Conservation (phyloP, 257 asterid genomes). For the Striga asiatica region DNA sequence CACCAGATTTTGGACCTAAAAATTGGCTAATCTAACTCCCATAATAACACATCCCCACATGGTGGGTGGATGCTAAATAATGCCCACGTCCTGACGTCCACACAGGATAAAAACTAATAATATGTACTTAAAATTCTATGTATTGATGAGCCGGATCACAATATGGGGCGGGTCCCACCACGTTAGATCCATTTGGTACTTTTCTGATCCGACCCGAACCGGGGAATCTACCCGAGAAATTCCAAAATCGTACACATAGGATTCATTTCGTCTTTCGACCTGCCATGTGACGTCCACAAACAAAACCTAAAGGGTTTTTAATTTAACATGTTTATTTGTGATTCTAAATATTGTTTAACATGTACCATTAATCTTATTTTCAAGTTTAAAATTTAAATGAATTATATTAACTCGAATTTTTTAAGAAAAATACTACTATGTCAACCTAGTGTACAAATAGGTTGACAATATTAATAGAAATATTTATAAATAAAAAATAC, state of each 20-base stretch:
- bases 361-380: too few species aligned
- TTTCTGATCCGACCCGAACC: constrained; percentile 18
- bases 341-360: too few species aligned
- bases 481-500: too few species aligned
- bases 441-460: too few species aligned
- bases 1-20: constrained; percentile 26
- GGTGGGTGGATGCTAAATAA: background rate
- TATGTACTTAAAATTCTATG: background rate
- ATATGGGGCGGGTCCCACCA: constrained; percentile 27
- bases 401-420: too few species aligned
- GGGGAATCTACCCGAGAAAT: constrained; percentile 4
- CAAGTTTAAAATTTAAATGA: too few species aligned
- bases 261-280: background rate
- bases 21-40: constrained; percentile 4
- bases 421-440: too few species aligned
- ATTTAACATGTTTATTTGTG: too few species aligned
- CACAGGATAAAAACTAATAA: background rate
- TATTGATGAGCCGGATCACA: constrained; percentile 21
- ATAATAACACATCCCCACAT: too few species aligned
- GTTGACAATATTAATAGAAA: too few species aligned
- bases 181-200: constrained; percentile 30
- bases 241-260: background rate
- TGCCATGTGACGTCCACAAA: background rate
- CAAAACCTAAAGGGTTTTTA: too few species aligned
- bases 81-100: background rate